Conservation (phyloP, 345 rosid genomes). For the Streptanthus diversifolius region DNA sequence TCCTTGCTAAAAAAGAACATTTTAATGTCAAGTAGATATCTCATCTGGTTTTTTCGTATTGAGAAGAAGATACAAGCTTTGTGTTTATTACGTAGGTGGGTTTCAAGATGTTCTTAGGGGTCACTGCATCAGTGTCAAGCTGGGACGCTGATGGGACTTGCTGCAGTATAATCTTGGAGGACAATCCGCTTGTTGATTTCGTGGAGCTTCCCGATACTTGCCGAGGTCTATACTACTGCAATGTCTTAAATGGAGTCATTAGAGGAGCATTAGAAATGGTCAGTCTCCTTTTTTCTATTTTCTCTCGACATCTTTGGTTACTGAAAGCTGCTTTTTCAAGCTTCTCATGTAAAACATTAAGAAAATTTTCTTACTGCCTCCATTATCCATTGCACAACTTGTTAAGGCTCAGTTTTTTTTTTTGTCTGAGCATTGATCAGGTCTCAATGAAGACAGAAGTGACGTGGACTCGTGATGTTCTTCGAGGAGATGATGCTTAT, state of each 20-base stretch:
- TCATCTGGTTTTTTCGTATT: background rate
- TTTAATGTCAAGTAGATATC: no score
- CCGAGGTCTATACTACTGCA: constrained; percentile 87
- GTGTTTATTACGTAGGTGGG: constrained; percentile 51
- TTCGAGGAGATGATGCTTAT: constrained; percentile 72
- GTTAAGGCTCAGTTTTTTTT: background rate
- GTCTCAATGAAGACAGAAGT: constrained; percentile 95
- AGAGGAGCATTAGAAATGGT: constrained; percentile 96
- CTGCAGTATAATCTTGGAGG: constrained; percentile 77
- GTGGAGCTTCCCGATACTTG: constrained; percentile 93
- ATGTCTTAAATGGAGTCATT: constrained; percentile 78
- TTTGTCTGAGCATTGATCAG: constrained; percentile 29
- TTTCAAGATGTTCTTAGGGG: constrained; percentile 91
- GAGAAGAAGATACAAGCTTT: background rate
- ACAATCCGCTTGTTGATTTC: constrained; percentile 86
- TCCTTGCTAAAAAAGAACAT: no score
- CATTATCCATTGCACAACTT: background rate
- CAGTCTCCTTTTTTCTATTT: constrained; percentile 8
- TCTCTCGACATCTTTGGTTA: background rate
- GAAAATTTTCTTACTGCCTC: background rate
- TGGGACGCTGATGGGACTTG: constrained; percentile 85
- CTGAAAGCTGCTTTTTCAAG: no score
- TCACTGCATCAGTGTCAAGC: constrained; percentile 70
- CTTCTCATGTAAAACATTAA: background rate
- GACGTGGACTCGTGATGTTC: constrained; percentile 72